A percentile compares a stretch with the other conserved stretches of the same genome.
phyloP scores from a whole-genome alignment of 2,329 filamentous ascomycete genomes.

The Diaporthe ilicicola region DNA sequence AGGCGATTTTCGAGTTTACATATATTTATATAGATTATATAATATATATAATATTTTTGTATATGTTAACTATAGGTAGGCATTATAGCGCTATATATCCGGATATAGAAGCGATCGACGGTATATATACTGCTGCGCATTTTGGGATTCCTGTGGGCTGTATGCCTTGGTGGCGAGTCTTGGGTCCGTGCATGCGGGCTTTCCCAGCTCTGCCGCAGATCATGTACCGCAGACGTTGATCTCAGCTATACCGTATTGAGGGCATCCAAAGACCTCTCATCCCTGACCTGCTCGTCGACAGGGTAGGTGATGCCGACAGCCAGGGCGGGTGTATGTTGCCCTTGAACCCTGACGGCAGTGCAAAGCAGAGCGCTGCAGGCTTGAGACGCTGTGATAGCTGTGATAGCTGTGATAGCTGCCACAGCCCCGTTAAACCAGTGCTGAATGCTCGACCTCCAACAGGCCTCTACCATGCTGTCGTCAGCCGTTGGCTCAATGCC shows the following conservation, averaged over 20 bases:
- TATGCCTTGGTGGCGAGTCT: slow-evolving; percentile 15
- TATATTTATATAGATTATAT: too few species aligned
- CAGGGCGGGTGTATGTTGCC: slow-evolving; percentile 10
- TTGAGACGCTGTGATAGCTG: slow-evolving; percentile 5
- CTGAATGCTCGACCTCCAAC: slow-evolving; percentile 1
- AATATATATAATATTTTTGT: too few species aligned
- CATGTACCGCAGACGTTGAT: slow-evolving; percentile 2
- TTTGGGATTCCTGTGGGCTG: too few species aligned
- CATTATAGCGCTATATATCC: too few species aligned
- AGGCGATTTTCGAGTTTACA: too few species aligned
- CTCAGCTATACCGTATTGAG: not conserved
- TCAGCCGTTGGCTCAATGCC: slow-evolving; percentile 7
- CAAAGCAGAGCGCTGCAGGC: not conserved
- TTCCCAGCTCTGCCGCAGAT: slow-evolving; percentile 20
- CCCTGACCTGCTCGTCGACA: not conserved
- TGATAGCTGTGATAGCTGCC: not conserved
- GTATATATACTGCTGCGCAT: too few species aligned
- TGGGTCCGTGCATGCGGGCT: slow-evolving; percentile 4
- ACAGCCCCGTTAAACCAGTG: slow-evolving; percentile 4
- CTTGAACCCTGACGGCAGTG: not conserved
- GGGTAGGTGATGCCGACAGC: slow-evolving; percentile 3
- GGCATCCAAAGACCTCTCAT: not conserved
- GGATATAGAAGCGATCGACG: too few species aligned
- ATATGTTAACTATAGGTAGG: too few species aligned
- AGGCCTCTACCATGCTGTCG: slow-evolving; percentile 16